A percentile compares a stretch with the other conserved stretches of the same genome.
These are phyloP conservation scores for Plectosphaerella plurivora DNA, from an alignment of 2,329 filamentous ascomycete genomes.

Conservation along the genomic window DNA sequence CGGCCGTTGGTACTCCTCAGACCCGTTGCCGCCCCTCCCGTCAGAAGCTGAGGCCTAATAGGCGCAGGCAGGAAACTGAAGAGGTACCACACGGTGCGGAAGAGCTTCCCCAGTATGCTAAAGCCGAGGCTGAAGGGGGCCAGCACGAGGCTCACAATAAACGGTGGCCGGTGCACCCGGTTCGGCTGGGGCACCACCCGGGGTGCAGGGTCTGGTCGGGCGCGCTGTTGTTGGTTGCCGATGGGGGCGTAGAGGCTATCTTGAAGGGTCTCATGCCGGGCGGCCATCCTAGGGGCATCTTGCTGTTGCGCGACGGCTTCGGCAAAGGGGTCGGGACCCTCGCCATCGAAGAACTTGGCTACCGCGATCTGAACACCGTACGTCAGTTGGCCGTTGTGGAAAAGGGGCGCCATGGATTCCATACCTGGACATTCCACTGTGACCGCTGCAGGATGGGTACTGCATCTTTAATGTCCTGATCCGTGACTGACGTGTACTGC, in stretches of 20 bases:
- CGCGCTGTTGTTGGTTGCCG: constrained; percentile 17
- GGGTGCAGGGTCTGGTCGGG: constrained; percentile 64
- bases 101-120: constrained; percentile 61
- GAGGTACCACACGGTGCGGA: constrained; percentile 71
- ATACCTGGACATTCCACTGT: constrained; percentile 92
- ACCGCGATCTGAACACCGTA: constrained; percentile 72
- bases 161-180: constrained; percentile 64
- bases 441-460: constrained; percentile 76
- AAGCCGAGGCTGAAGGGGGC: constrained; percentile 78
- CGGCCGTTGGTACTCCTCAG: constrained; percentile 63
- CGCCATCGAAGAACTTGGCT: constrained; percentile 95
- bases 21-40: constrained; percentile 46
- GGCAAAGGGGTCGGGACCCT: constrained; percentile 75
- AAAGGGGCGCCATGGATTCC: constrained; percentile 7
- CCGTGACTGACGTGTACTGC: constrained; percentile 83
- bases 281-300: constrained; percentile 56
- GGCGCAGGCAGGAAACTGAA: constrained; percentile 75
- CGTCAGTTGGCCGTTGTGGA: not conserved
- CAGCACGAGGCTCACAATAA: constrained; percentile 73
- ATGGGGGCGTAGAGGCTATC: constrained; percentile 43
- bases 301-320: constrained; percentile 66
- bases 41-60: constrained; percentile 49
- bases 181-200: constrained; percentile 77
- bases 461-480: constrained; percentile 73
- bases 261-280: constrained; percentile 71